Evolutionary conservation across 140 eudicot genomes (phyloP), one percentile per base, ranked within the genome.

Genomic region (Bidens hawaiensis): DNA sequence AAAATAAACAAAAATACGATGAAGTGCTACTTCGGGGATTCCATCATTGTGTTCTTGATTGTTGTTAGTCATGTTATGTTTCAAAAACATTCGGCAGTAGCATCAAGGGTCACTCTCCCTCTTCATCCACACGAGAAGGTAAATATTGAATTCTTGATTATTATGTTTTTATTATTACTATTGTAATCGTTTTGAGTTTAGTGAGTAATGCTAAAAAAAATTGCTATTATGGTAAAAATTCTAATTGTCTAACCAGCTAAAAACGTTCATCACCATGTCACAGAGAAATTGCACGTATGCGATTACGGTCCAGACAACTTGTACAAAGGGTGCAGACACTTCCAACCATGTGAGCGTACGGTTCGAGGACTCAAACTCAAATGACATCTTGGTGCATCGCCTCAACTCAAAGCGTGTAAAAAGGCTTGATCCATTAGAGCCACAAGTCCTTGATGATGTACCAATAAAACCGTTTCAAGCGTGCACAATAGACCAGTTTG

Each of bases 381-480:
- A 81, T 8, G 85, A 85, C 69, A 67, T 85, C 30, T 23, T 85
- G 38, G 83, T 85, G 55, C 69, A 73, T 60, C 75, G 43, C 26
- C 81, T 85, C 53, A 85, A 85, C 67, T 60, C 81, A 6, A 81
- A 82, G 59, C 94, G 25, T 36, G 64, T 79, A n/a, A 71, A 76
- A 67, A 61, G 81, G 71, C 81, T 85, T 9, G 94, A 85, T 22
- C 88, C 88, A 4, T 51, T 83, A 47, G 82, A 77, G 75, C 90
- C 86, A 46, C 73, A 81, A 36, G 81, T 59, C 65, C 83, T 85
- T 22, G 76, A 81, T 17, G 88, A 85, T 21, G 76, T 85, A 45
- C 85, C 83, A 19, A 70, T 74, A 67, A 81, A 76, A 40, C 94
- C 94, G 13, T 85, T 85, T 53, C 80, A 85, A 71, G 78, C 84